Percentiles rank a stretch among this genome's conserved stretches.
Conservation (phyloP, 805 yeast genomes). For the Kazachstania bromeliacearum region DNA sequence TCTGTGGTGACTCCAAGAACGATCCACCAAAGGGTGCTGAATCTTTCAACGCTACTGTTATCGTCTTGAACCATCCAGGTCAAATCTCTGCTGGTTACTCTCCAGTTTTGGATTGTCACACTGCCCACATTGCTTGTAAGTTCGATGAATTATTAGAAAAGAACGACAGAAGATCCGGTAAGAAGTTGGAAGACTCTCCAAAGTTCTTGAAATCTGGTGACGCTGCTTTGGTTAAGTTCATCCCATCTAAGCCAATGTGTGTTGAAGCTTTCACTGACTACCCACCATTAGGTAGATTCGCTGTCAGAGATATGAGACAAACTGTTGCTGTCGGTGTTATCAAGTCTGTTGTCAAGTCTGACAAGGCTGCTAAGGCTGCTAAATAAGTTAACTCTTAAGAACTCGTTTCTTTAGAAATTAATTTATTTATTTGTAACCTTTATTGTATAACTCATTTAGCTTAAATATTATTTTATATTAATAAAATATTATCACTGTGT, state of each 20-base stretch:
- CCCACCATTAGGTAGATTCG: constrained; percentile 97
- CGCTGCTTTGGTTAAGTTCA: constrained; percentile 86
- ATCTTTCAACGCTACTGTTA: constrained; percentile 79
- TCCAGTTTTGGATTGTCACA: constrained; percentile 84
- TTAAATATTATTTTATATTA: not conserved
- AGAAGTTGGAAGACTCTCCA: constrained; percentile 80
- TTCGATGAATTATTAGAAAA: constrained; percentile 70
- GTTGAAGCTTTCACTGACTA: constrained; percentile 90
- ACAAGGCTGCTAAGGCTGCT: constrained; percentile 65
- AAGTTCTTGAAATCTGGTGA: constrained; percentile 94
- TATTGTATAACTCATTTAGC: constrained; percentile 1
- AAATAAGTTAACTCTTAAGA: constrained; percentile 18
- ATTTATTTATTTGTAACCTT: constrained; percentile 1
- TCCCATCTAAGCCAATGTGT: constrained; percentile 86
- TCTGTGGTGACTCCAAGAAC: constrained; percentile 82
- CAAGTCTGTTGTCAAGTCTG: constrained; percentile 85
- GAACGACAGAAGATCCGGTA: constrained; percentile 88
- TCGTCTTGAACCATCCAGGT: constrained; percentile 87
- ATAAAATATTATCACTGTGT: not conserved
- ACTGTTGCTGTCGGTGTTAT: constrained; percentile 99
- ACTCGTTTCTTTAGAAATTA: too few relatives aligned
- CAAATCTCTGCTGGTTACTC: constrained; percentile 85
- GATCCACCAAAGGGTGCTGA: constrained; percentile 76
- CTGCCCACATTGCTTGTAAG: constrained; percentile 87
- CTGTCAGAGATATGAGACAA: constrained; percentile 99